Percentiles rank a stretch among this genome's conserved stretches.
Conservation (phyloP, 1,284 basidiomycete genomes). For the Cutaneotrichosporon sp. region DNA sequence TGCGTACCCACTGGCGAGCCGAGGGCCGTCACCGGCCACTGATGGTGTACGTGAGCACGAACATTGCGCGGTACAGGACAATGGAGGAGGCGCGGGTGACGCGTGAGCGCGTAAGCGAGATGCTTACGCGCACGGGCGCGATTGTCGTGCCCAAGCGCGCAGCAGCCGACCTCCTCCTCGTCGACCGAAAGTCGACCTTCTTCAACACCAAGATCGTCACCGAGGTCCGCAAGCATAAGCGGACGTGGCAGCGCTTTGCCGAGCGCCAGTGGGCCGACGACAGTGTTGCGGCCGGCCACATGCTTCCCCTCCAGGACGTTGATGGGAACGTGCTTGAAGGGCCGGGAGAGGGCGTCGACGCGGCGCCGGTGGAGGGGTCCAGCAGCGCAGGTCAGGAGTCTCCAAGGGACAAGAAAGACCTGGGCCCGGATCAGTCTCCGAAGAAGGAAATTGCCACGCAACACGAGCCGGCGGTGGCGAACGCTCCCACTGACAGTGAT, state of each 20-base stretch:
- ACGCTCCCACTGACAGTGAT: no score
- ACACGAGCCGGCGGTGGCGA: no score
- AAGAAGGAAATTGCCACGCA: no score
- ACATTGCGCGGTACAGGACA: slow-evolving; percentile 20
- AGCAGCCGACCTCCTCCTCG: slow-evolving; percentile 35
- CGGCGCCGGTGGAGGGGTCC: neutral
- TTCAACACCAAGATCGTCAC: slow-evolving; percentile 19
- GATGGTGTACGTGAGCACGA: slow-evolving; percentile 33
- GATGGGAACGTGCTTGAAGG: neutral
- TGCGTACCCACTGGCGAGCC: slow-evolving; percentile 9
- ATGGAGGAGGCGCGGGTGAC: slow-evolving; percentile 15
- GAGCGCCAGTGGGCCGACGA: slow-evolving; percentile 40
- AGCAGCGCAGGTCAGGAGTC: no score
- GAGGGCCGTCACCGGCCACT: slow-evolving; percentile 21
- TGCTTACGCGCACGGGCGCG: slow-evolving; percentile 21
- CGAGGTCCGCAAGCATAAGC: slow-evolving; percentile 24
- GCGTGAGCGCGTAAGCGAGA: slow-evolving; percentile 8
- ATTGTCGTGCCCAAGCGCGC: slow-evolving; percentile 27
- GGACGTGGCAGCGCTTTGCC: slow-evolving; percentile 30
- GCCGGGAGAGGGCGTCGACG: neutral
- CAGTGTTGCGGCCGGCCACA: slow-evolving; percentile 16
- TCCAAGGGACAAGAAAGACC: neutral
- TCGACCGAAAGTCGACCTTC: slow-evolving; percentile 30
- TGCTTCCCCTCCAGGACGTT: slow-evolving; percentile 8
- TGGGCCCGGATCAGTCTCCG: no score